A percentile compares a stretch with the other conserved stretches of the same genome.
phyloP scores from a whole-genome alignment of 495 filamentous ascomycete species.

The Penicillium manginii region DNA sequence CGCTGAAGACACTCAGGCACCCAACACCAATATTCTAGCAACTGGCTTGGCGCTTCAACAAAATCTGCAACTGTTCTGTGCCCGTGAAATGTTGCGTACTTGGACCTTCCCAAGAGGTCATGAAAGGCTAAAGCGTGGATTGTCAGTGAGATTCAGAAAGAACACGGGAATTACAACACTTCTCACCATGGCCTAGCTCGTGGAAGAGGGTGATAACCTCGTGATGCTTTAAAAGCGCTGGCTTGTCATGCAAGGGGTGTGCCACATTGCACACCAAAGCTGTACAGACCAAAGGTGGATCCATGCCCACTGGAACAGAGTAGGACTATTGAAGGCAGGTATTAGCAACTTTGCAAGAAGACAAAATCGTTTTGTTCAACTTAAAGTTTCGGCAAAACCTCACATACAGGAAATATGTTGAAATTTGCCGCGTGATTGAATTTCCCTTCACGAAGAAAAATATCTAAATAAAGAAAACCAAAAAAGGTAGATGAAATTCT shows the following conservation, averaged over 20 bases:
- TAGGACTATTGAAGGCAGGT: neutral
- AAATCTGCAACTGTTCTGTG: constrained; percentile 17
- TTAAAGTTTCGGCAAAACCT: neutral
- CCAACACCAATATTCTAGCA: constrained; percentile 20
- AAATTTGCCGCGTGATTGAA: constrained; percentile 16
- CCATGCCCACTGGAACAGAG: neutral
- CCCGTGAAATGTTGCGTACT: constrained; percentile 16
- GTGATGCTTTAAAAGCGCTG: constrained; percentile 11
- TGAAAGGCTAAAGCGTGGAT: constrained; percentile 2
- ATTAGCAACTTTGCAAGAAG: neutral
- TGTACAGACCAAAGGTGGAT: constrained; percentile 11
- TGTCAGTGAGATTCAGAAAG: neutral
- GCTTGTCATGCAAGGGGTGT: constrained; percentile 7
- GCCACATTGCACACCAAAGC: constrained; percentile 14
- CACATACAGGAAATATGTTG: constrained; percentile 15
- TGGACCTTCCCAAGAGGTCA: constrained; percentile 14
- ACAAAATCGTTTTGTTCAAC: too few species aligned
- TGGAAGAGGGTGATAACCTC: constrained; percentile 17
- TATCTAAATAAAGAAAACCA: constrained; percentile 12
- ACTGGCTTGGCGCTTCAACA: constrained; percentile 13
- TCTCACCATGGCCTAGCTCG: constrained; percentile 15
- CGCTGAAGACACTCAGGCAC: constrained; percentile 12
- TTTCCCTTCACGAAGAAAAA: constrained; percentile 12
- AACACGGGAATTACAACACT: neutral
- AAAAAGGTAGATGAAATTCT: constrained; percentile 1